Evolutionary conservation across 176 grass and related monocot genomes (phyloP), one percentile per base, ranked within the genome.

Genomic region (Oryza longistaminata): DNA sequence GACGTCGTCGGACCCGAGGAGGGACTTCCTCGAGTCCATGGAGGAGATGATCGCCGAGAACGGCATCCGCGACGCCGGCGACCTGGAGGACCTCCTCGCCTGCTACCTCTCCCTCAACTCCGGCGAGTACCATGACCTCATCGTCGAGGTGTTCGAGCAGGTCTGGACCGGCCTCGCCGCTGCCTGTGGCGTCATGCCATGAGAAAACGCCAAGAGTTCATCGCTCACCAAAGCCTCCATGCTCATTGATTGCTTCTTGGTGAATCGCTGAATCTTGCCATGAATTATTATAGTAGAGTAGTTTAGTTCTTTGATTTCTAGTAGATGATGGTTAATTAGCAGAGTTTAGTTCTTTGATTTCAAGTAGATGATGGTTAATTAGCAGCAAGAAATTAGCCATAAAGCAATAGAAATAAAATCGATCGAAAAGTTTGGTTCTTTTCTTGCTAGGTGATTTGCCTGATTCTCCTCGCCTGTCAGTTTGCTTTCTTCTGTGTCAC

Each of bases 61-160:
- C 26, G 81, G 94, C 80, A 92, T 98, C 83, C 60, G 86, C 35
- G 64, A 43, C 19, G 87, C 89, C 6, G 49, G 58, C 11, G 93
- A 91, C 83, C 83, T 98, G 34, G 91, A 98, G 88, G 93, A 98
- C 67, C 90, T 98, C 34, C 96, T 98, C 19, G 96, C 93, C 8
- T 95, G 91, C 76, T 95, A 98, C 86, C 86, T 98, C 40, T 81
- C 81, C 11, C 91, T 98, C 60, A 98, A 98, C 77, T 84, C 93
- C 73, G 87, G 15, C 19, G 88, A 90, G 77, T 86, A 94, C 72
- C 96, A 95, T 48, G 88, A 76, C 68, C 80, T 94, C 81, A 95
- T 98, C 85, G 70, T 98, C 40, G 89, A 95, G 55, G 96, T 85
- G 13, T 98, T 95, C 76, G 86, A 93, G 83, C 83, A 98, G 85